Percentiles rank a stretch among this genome's conserved stretches.
Conservation (phyloP, 208 protist genomes). For the Phytomonas sp. region DNA sequence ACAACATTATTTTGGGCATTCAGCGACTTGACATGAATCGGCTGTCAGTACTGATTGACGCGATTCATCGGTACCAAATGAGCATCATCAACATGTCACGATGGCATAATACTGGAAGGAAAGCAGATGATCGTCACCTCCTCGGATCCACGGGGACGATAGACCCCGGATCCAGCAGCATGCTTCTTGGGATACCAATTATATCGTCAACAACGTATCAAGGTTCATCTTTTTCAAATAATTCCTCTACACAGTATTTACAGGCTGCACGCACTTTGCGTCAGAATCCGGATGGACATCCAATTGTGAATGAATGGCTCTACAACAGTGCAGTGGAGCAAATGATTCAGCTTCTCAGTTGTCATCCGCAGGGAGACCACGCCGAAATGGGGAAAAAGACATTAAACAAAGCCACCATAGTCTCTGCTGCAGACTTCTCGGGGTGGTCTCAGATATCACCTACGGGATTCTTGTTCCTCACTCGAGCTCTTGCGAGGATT, state of each 20-base stretch:
- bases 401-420: background rate
- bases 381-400: background rate
- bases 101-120: slow-evolving; percentile 4
- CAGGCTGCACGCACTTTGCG: background rate
- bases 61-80: slow-evolving; percentile 40
- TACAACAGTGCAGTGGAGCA: slow-evolving; percentile 22
- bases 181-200: background rate
- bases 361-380: background rate
- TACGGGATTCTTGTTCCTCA: slow-evolving; percentile 53
- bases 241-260: background rate
- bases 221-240: background rate
- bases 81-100: slow-evolving; percentile 11
- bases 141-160: background rate
- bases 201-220: background rate
- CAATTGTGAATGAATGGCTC: slow-evolving; percentile 31
- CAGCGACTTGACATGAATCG: slow-evolving; percentile 3
- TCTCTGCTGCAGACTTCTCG: background rate
- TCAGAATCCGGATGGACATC: slow-evolving; percentile 13
- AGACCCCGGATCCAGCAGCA: background rate
- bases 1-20: slow-evolving; percentile 34
- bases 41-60: slow-evolving; percentile 33
- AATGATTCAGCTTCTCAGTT: slow-evolving; percentile 19
- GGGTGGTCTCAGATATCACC: slow-evolving; percentile 14
- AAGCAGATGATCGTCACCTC: background rate
- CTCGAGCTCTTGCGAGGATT: slow-evolving; percentile 49